phyloP scores from a whole-genome alignment of 2,329 filamentous ascomycete species.

The Alternaria tenuissima region DNA sequence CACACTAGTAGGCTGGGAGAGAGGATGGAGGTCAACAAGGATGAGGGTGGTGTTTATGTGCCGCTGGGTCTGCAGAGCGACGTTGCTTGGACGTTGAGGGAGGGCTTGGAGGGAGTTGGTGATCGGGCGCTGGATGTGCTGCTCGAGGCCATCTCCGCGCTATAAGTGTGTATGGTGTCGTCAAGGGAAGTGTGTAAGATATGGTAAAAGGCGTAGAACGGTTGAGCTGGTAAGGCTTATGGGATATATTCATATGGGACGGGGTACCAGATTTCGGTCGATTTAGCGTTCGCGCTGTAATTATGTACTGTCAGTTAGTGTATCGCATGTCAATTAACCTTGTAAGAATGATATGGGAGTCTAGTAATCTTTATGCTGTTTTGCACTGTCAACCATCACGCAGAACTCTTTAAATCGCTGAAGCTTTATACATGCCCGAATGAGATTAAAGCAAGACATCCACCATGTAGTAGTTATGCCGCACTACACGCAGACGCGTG shows the following conservation, averaged over 20 bases:
- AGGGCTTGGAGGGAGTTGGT: constrained; percentile 55
- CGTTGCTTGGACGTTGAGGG: constrained; percentile 77
- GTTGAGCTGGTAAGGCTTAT: neutral
- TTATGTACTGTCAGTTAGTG: constrained; percentile 4
- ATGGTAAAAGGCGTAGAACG: neutral
- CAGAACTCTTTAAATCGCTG: no score
- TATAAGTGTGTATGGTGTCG: constrained; percentile 47
- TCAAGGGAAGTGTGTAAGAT: neutral
- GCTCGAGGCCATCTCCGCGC: constrained; percentile 63
- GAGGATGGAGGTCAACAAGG: constrained; percentile 76
- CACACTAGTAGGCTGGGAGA: constrained; percentile 91
- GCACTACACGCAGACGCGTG: neutral
- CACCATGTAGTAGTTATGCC: neutral
- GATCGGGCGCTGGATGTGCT: constrained; percentile 65
- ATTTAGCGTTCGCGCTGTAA: constrained; percentile 3
- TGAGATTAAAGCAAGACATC: no score
- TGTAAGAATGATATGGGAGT: neutral
- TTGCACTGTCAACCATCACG: neutral
- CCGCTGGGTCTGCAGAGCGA: constrained; percentile 89
- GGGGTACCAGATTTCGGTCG: neutral
- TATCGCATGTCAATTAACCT: neutral
- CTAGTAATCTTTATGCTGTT: neutral
- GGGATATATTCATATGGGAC: constrained; percentile 9
- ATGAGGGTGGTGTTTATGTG: constrained; percentile 78
- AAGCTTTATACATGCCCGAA: no score